Conservation (phyloP, 192 early-diverging fungal species). For the Coemansia sp. region DNA sequence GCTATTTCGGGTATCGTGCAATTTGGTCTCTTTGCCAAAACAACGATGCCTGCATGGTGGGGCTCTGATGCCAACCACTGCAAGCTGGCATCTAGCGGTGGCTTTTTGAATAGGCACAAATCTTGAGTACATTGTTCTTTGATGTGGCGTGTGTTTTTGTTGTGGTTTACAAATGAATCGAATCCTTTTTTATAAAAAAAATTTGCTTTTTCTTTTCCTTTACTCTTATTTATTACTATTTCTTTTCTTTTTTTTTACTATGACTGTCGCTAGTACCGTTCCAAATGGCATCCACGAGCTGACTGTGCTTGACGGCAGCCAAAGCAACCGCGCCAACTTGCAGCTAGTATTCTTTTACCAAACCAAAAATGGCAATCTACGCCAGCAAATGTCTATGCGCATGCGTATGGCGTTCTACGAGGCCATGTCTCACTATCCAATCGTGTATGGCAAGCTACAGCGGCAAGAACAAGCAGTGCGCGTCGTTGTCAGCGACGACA, state of each 20-base stretch:
- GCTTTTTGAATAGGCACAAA: slow-evolving; percentile 57
- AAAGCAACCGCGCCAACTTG: slow-evolving; percentile 36
- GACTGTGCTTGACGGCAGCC: slow-evolving; percentile 38
- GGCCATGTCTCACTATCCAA: slow-evolving; percentile 36
- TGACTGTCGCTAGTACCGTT: neutral
- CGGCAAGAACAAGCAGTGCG: neutral
- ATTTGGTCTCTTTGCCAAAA: slow-evolving; percentile 46
- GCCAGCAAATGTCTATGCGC: neutral
- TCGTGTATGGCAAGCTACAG: slow-evolving; percentile 27
- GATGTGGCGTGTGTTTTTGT: neutral
- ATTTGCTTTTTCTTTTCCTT: neutral
- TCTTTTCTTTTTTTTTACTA: neutral
- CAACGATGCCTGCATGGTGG: slow-evolving; percentile 55
- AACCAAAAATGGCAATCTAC: neutral
- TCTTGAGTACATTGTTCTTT: neutral
- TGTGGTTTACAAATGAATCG: neutral
- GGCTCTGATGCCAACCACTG: slow-evolving; percentile 86
- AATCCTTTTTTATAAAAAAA: neutral
- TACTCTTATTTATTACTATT: neutral
- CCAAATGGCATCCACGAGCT: slow-evolving; percentile 23
- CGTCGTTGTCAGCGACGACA: slow-evolving; percentile 14
- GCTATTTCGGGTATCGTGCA: slow-evolving; percentile 55
- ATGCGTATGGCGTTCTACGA: slow-evolving; percentile 29
- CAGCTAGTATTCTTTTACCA: slow-evolving; percentile 47
- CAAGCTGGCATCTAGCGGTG: slow-evolving; percentile 94